Conservation (phyloP, 768 basidiomycete genomes). For the Porphyrellus cyaneotinctus region DNA sequence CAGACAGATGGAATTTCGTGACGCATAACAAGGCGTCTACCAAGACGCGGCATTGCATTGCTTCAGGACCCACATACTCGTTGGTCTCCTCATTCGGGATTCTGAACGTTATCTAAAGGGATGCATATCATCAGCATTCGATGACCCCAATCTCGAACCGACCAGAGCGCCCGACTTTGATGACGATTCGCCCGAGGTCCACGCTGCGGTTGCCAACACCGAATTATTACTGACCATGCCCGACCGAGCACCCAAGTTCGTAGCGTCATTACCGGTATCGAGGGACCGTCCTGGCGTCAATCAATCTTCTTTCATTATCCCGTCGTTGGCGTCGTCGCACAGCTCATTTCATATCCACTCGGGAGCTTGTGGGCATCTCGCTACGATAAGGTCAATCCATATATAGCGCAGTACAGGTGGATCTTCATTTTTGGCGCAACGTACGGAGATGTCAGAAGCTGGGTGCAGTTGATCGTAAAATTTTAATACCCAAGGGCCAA, state of each 20-base stretch:
- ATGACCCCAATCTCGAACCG: conserved; percentile 29
- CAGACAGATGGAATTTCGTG: no score
- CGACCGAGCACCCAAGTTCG: conserved; percentile 26
- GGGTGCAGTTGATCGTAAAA: not conserved
- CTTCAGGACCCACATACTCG: no score
- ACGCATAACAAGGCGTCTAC: no score
- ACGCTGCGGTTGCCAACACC: conserved; percentile 2
- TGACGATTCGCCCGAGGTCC: conserved; percentile 29
- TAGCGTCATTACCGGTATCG: not conserved
- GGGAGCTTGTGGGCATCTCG: conserved; percentile 53
- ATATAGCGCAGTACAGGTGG: no score
- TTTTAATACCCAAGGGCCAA: not conserved
- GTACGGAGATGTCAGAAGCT: conserved; percentile 21
- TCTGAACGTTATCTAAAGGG: not conserved
- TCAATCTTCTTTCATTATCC: conserved; percentile 73
- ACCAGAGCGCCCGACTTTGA: conserved; percentile 27
- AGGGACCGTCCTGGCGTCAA: conserved; percentile 47
- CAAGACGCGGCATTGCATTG: no score
- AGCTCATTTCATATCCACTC: conserved; percentile 66
- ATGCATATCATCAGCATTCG: conserved; percentile 5
- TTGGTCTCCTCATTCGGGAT: not conserved
- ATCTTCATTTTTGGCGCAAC: no score
- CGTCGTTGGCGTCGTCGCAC: conserved; percentile 61
- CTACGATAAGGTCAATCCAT: no score
- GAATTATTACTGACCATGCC: conserved; percentile 58